phyloP scores from a whole-genome alignment of 768 basidiomycete species.

The Phanerochaete sordida region DNA sequence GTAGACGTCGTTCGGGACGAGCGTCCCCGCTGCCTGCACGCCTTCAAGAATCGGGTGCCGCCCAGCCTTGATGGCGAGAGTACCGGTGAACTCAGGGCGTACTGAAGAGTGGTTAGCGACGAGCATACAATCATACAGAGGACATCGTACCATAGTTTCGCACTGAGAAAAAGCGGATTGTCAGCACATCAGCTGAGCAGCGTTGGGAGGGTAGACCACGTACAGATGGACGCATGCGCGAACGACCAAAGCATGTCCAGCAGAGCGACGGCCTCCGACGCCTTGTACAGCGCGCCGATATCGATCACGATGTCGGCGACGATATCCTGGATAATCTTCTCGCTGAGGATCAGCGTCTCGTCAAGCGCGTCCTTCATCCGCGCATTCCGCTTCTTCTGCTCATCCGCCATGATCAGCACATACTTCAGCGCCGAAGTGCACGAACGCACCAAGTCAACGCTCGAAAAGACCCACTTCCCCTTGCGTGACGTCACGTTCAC shows the following conservation, averaged over 20 bases:
- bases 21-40: constrained; percentile 58
- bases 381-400: constrained; percentile 82
- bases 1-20: constrained; percentile 90
- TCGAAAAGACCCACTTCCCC: constrained; percentile 73
- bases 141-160: constrained; percentile 42
- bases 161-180: constrained; percentile 27
- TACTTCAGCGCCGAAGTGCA: background rate
- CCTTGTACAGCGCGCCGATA: constrained; percentile 82
- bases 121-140: background rate
- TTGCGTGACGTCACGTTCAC: constrained; percentile 64
- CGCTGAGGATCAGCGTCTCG: constrained; percentile 83
- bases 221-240: constrained; percentile 78
- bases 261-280: constrained; percentile 88
- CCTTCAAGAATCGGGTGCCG: constrained; percentile 86
- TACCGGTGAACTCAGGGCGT: constrained; percentile 89
- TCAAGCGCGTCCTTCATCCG: constrained; percentile 90
- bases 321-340: constrained; percentile 79
- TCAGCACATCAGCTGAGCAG: background rate
- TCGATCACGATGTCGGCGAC: constrained; percentile 64
- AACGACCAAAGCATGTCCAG: constrained; percentile 91
- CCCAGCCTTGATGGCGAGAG: constrained; percentile 84
- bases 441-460: constrained; percentile 68
- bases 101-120: constrained; percentile 39
- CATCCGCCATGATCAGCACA: background rate
- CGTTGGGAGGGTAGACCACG: constrained; percentile 21